These are phyloP conservation scores for Vaccinium vitisidaea DNA, from an alignment of 148 eudicot species.

Conservation along the genomic window DNA sequence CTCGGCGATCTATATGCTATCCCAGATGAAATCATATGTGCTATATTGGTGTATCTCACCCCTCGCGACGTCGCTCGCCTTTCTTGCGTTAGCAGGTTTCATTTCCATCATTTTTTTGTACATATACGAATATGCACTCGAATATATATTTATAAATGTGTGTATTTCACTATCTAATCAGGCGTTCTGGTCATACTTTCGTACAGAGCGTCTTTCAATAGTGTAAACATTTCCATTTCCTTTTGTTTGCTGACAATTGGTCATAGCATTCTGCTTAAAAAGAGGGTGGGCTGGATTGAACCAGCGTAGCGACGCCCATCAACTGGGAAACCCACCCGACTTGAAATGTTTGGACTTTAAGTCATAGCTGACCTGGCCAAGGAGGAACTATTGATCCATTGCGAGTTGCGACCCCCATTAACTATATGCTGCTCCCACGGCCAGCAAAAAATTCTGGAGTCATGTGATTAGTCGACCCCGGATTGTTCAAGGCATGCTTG, in stretches of 20 bases:
- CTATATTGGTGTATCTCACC: constrained; percentile 43
- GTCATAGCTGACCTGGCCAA: too few relatives aligned
- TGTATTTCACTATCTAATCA: not conserved
- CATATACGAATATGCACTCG: not conserved
- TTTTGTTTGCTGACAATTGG: not conserved
- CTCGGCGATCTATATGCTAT: constrained; percentile 67
- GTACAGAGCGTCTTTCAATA: not conserved
- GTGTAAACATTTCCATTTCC: constrained; percentile 2
- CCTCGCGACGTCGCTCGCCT: constrained; percentile 81
- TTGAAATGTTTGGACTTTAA: too few relatives aligned
- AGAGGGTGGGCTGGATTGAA: too few relatives aligned
- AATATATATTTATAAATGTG: not conserved
- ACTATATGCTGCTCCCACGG: not conserved
- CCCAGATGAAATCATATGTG: constrained; percentile 69
- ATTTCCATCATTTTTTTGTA: not conserved
- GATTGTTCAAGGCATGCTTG: not conserved
- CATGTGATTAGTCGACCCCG: not conserved
- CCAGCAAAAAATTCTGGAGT: not conserved
- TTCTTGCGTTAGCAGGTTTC: constrained; percentile 91
- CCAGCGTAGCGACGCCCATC: too few relatives aligned
- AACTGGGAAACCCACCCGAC: too few relatives aligned
- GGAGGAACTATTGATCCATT: too few relatives aligned
- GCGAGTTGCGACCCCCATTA: too few relatives aligned
- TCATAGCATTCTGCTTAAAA: not conserved
- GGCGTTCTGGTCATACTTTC: not conserved